Evolutionary conservation across 768 basidiomycete genomes (phyloP).

Genomic region (Imleria badia): DNA sequence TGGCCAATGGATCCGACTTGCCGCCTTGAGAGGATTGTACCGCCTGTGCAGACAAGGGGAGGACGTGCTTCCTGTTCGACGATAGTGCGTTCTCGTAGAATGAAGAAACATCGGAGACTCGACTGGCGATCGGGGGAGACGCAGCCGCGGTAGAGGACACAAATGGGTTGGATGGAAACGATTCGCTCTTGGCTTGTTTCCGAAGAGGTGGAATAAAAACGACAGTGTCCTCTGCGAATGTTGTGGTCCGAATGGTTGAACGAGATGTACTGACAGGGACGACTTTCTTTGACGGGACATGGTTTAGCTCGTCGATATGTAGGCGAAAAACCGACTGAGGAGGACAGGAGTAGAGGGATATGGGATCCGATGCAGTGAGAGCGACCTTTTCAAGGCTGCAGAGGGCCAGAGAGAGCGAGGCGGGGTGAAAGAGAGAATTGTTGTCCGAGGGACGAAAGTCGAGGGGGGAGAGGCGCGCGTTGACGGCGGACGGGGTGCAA

Average conservation of each 20-base stretch:
- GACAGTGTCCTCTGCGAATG: conserved; percentile 12
- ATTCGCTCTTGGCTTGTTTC: background rate
- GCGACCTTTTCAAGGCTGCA: conserved; percentile 26
- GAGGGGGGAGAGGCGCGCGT: conserved; percentile 16
- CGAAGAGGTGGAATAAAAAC: conserved; percentile 20
- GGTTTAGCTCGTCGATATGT: conserved; percentile 21
- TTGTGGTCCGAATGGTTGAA: conserved; percentile 1
- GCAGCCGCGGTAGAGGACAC: background rate
- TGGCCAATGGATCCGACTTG: conserved; percentile 24
- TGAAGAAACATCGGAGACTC: conserved; percentile 11
- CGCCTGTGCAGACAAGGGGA: conserved; percentile 22
- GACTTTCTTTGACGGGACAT: background rate
- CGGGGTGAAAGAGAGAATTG: conserved; percentile 42
- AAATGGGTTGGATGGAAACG: background rate
- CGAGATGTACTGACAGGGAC: background rate
- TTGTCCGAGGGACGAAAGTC: conserved; percentile 29
- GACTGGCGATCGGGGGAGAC: background rate
- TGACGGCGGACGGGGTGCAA: conserved; percentile 33
- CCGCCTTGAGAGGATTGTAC: conserved; percentile 13
- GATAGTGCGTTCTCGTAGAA: conserved; percentile 18
- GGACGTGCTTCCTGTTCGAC: background rate
- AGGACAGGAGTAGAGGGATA: conserved; percentile 30
- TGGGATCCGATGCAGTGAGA: conserved; percentile 6
- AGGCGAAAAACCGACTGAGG: conserved; percentile 28
- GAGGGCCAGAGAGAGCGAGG: conserved; percentile 39